Evolutionary conservation across 1,284 basidiomycete genomes (phyloP).

Genomic region (Sanghuangporus baumii): DNA sequence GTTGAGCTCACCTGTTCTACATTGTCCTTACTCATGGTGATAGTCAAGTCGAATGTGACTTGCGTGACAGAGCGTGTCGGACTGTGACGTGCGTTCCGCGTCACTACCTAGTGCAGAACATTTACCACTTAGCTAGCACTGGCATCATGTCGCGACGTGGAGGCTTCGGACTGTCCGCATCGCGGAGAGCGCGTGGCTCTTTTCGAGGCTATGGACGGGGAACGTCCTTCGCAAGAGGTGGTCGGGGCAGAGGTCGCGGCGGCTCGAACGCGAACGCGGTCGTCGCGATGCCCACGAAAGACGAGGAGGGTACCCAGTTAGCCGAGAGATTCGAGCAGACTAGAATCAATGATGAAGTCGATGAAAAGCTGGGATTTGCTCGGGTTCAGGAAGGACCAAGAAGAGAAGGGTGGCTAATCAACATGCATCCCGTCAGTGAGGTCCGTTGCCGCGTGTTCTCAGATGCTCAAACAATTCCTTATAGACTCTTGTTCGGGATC

Average conservation of each 20-base stretch:
- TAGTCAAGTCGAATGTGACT: not conserved
- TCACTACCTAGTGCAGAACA: not conserved
- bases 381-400: slow-evolving; percentile 68
- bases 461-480: not conserved
- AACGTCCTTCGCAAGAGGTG: slow-evolving; percentile 31
- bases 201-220: slow-evolving; percentile 39
- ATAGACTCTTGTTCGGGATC: slow-evolving; percentile 81
- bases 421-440: slow-evolving; percentile 89
- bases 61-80: not conserved
- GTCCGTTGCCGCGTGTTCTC: not conserved
- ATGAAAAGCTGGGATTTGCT: slow-evolving; percentile 89
- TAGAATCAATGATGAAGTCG: slow-evolving; percentile 76
- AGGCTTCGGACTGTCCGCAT: slow-evolving; percentile 28
- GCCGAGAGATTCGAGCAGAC: slow-evolving; percentile 82
- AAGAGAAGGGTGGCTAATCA: slow-evolving; percentile 91
- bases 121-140: not conserved
- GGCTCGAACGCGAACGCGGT: slow-evolving; percentile 33
- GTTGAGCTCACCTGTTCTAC: not conserved
- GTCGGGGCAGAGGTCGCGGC: slow-evolving; percentile 47
- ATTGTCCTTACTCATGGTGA: not conserved
- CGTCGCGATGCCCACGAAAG: slow-evolving; percentile 55
- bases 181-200: slow-evolving; percentile 36
- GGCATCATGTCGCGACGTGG: slow-evolving; percentile 29
- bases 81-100: not conserved
- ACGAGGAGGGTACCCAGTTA: slow-evolving; percentile 82